phyloP scores from a whole-genome alignment of 2,329 filamentous ascomycete genomes.

The Fusarium anthophilum region DNA sequence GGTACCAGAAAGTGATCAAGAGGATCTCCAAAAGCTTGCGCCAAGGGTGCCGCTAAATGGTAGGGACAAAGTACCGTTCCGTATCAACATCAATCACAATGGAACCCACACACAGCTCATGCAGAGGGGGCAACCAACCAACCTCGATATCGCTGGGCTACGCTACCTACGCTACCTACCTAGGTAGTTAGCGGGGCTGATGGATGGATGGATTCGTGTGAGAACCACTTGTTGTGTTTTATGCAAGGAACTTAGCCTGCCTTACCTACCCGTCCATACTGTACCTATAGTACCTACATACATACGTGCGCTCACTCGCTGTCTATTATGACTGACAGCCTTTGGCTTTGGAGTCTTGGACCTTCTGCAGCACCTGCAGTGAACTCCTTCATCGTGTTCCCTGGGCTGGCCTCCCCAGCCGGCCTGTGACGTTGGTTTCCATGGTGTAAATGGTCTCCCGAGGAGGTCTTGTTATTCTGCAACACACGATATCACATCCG shows the following conservation, averaged over 20 bases:
- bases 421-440: conserved; percentile 31
- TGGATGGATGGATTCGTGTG: not conserved
- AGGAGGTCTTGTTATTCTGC: conserved; percentile 15
- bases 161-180: not conserved
- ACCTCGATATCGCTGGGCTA: conserved; percentile 13
- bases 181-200: conserved; percentile 3
- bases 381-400: not conserved
- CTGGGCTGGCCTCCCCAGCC: conserved; percentile 14
- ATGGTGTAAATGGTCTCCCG: conserved; percentile 6
- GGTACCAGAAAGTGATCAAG: not conserved
- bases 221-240: conserved; percentile 8
- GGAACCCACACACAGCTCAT: conserved; percentile 1
- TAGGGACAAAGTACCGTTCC: conserved; percentile 4
- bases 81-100: conserved; percentile 8
- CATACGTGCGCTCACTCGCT: not conserved
- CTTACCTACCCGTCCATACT: conserved; percentile 29
- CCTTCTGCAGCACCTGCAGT: conserved; percentile 6
- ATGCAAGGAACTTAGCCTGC: conserved; percentile 32
- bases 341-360: not conserved
- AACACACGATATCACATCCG: conserved; percentile 15
- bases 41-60: conserved; percentile 1
- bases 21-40: not conserved
- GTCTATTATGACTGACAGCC: not conserved
- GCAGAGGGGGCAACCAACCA: conserved; percentile 11
- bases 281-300: not conserved